Percentiles rank a stretch among this genome's conserved stretches.
Evolutionary conservation across 1,284 basidiomycete genomes (phyloP).

Genomic region (Trichosporon sp.): DNA sequence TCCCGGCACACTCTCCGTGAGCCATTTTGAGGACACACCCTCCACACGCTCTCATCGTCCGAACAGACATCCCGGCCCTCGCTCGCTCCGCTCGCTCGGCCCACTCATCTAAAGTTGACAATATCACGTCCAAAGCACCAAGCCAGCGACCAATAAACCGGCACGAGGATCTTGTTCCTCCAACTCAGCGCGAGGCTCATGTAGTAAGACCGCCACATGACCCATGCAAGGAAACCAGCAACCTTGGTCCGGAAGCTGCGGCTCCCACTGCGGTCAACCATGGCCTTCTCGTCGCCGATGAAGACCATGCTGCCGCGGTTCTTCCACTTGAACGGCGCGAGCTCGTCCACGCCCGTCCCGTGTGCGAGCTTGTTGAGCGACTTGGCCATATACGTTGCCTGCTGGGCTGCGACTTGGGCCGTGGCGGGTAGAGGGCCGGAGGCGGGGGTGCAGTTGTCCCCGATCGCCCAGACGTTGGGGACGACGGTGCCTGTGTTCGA

Average conservation of each 20-base stretch:
- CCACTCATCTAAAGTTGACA: conserved; percentile 58
- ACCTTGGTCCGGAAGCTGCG: conserved; percentile 21
- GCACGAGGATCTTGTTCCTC: conserved; percentile 69
- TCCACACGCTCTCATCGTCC: no score
- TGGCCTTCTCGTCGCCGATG: conserved; percentile 65
- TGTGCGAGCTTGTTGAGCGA: conserved; percentile 61
- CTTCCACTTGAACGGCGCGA: conserved; percentile 59
- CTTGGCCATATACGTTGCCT: conserved; percentile 66
- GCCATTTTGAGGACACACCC: no score
- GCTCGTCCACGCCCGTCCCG: conserved; percentile 43
- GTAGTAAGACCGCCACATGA: conserved; percentile 49
- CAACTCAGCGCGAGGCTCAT: conserved; percentile 64
- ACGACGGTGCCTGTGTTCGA: conserved; percentile 56
- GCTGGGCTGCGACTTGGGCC: conserved; percentile 77
- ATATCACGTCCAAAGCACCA: conserved; percentile 74
- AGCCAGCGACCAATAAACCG: conserved; percentile 54
- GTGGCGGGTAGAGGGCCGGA: conserved; percentile 69
- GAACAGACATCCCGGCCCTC: no score
- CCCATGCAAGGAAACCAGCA: conserved; percentile 25
- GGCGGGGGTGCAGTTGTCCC: conserved; percentile 65
- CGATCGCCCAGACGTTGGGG: conserved; percentile 73
- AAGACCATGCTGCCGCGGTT: conserved; percentile 74
- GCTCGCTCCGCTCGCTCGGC: not conserved
- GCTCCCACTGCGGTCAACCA: conserved; percentile 63
- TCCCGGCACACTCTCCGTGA: no score